These are phyloP conservation scores for Bauhinia variegata DNA, from an alignment of 306 rosid genomes.

Conservation along the genomic window DNA sequence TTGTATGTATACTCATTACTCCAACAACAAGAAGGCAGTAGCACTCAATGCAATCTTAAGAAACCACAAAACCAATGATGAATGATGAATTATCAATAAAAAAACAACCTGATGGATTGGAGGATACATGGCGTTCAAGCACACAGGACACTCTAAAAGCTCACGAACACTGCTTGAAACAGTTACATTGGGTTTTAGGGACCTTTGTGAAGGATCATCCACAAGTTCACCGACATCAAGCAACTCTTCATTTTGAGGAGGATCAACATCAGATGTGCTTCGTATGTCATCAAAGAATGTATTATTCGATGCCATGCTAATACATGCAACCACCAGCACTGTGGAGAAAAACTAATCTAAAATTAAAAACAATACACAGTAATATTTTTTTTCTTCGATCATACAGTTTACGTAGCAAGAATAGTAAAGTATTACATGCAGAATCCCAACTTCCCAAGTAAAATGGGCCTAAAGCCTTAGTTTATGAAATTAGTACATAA, in stretches of 20 bases:
- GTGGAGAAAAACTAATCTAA: neutral
- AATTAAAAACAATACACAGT: slow-evolving; percentile 14
- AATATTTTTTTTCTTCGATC: slow-evolving; percentile 13
- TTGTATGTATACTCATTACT: no score
- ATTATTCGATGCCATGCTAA: slow-evolving; percentile 67
- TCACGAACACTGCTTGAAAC: slow-evolving; percentile 92
- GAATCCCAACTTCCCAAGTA: no score
- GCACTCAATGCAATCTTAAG: slow-evolving; percentile 11
- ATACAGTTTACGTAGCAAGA: neutral
- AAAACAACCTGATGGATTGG: slow-evolving; percentile 86
- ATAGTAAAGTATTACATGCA: neutral
- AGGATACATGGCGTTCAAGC: slow-evolving; percentile 94
- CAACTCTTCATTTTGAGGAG: slow-evolving; percentile 72
- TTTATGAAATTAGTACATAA: no score
- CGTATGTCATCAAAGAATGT: slow-evolving; percentile 70
- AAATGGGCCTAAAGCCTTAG: no score
- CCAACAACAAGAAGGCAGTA: no score
- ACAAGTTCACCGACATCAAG: slow-evolving; percentile 61
- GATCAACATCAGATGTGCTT: slow-evolving; percentile 77
- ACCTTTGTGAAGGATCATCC: slow-evolving; percentile 57
- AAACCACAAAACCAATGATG: slow-evolving; percentile 23
- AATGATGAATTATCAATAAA: no score
- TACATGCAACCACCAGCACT: slow-evolving; percentile 36
- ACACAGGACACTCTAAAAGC: slow-evolving; percentile 93
- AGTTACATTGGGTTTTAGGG: slow-evolving; percentile 56